A percentile compares a stretch with the other conserved stretches of the same genome.
Evolutionary conservation across 2,329 filamentous ascomycete species (phyloP).

Genomic region (Emmonsia crescens): DNA sequence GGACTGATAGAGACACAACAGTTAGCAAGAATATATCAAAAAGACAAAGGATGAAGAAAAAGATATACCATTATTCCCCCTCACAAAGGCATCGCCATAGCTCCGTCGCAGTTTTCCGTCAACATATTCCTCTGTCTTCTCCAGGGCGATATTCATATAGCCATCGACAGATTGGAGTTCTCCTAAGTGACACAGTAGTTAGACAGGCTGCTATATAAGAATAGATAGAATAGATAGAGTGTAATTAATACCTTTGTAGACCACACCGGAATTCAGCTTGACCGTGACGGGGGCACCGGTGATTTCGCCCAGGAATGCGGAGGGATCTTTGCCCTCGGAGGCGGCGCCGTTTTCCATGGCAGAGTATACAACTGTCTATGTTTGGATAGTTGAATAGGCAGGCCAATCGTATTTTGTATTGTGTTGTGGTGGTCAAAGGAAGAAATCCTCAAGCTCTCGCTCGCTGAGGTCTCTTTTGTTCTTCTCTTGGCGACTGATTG

Average conservation of each 20-base stretch:
- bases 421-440: not conserved
- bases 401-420: too few species aligned
- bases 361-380: not conserved
- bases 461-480: not conserved
- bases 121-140: slow-evolving; percentile 87
- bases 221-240: not conserved
- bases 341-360: slow-evolving; percentile 65
- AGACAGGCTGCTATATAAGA: not conserved
- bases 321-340: slow-evolving; percentile 77
- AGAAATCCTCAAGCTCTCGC: not conserved
- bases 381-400: not conserved
- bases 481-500: not conserved
- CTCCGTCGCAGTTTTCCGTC: slow-evolving; percentile 70
- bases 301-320: slow-evolving; percentile 85
- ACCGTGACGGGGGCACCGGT: slow-evolving; percentile 90
- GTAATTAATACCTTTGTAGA: slow-evolving; percentile 69
- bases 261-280: slow-evolving; percentile 95
- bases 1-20: slow-evolving; percentile 13
- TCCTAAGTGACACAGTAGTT: slow-evolving; percentile 43
- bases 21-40: not conserved
- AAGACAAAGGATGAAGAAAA: not conserved
- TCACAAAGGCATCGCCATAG: slow-evolving; percentile 90
- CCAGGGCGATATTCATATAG: slow-evolving; percentile 98
- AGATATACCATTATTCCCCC: slow-evolving; percentile 77
- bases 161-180: slow-evolving; percentile 95